phyloP scores from a whole-genome alignment of 768 basidiomycete species.

The Boletus subparvulus region DNA sequence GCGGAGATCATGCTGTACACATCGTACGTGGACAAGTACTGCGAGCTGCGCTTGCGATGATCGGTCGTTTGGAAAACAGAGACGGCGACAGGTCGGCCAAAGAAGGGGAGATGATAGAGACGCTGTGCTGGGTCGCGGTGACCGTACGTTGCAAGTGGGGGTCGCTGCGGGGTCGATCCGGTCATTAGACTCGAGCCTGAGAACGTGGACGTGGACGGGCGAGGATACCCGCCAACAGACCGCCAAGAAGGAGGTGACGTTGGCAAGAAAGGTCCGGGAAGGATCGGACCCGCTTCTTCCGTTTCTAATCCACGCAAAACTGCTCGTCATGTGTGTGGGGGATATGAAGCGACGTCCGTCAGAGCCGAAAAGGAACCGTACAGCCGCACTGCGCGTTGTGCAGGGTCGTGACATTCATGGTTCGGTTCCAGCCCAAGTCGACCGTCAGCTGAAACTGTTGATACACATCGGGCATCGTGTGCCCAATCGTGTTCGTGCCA shows the following conservation, averaged over 20 bases:
- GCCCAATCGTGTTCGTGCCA: too few relatives aligned
- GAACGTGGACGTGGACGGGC: background rate
- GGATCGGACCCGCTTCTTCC: background rate
- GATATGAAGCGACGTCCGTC: background rate
- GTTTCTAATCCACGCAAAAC: background rate
- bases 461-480: background rate
- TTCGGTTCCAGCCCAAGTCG: background rate
- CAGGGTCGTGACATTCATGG: background rate
- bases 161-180: background rate
- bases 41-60: background rate
- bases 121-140: background rate
- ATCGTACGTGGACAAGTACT: too few relatives aligned
- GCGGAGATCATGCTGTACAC: too few relatives aligned
- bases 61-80: background rate
- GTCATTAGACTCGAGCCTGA: background rate
- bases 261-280: background rate
- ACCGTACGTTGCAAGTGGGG: background rate
- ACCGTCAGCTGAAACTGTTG: background rate
- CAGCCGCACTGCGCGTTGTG: background rate
- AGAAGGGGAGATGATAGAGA: background rate
- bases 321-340: background rate
- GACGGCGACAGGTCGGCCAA: background rate
- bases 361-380: background rate
- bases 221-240: background rate
- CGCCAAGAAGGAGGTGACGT: background rate